A percentile compares a stretch with the other conserved stretches of the same genome.
Conservation (phyloP, 441 rosid species). For the Aquilaria agallochum region DNA sequence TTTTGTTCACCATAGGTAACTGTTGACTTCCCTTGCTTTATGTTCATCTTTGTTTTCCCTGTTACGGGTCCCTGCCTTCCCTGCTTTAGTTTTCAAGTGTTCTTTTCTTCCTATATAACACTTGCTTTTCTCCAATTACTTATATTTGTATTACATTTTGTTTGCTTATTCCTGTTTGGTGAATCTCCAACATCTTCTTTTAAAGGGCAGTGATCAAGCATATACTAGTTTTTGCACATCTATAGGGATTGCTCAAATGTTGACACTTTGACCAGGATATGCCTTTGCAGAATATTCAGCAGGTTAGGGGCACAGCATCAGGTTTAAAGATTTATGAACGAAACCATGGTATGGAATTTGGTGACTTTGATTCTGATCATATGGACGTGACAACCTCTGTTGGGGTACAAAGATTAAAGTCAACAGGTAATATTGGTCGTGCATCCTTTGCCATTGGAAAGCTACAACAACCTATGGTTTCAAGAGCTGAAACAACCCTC, state of each 20-base stretch:
- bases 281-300: slow-evolving; percentile 36
- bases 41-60: not conserved
- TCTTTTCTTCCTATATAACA: too few relatives aligned
- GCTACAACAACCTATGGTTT: slow-evolving; percentile 32
- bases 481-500: slow-evolving; percentile 34
- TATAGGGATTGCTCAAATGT: slow-evolving; percentile 6
- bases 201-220: not conserved
- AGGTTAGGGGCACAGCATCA: slow-evolving; percentile 37
- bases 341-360: slow-evolving; percentile 40
- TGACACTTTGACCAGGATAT: slow-evolving; percentile 17
- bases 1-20: not conserved
- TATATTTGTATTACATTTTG: too few relatives aligned
- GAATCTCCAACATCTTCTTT: not conserved
- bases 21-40: not conserved
- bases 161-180: slow-evolving; percentile 3
- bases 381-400: slow-evolving; percentile 38
- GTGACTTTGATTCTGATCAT: slow-evolving; percentile 50
- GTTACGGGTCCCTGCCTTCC: not conserved
- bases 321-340: slow-evolving; percentile 35
- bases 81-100: too few relatives aligned
- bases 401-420: slow-evolving; percentile 49
- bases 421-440: slow-evolving; percentile 33
- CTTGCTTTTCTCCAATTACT: too few relatives aligned
- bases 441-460: slow-evolving; percentile 46
- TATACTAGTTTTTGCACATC: not conserved